Evolutionary conservation across 129 eudicot genomes (phyloP).

Genomic region (Saussurea involucrata): DNA sequence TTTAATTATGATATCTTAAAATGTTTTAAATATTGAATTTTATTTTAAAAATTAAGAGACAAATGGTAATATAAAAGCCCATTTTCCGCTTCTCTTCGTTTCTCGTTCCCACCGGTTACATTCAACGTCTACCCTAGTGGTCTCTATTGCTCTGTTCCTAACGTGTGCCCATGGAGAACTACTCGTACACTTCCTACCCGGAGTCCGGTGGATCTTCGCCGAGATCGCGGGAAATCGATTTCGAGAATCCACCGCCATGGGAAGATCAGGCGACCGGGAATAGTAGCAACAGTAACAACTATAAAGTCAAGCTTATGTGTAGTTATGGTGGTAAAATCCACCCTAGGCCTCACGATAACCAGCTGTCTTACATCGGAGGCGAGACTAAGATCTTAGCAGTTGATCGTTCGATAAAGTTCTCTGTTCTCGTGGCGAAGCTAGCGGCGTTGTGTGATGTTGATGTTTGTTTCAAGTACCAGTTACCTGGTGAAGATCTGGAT

Average conservation of each 20-base stretch:
- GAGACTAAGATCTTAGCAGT: slow-evolving; percentile 83
- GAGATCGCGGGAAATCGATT: slow-evolving; percentile 86
- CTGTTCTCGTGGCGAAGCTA: slow-evolving; percentile 41
- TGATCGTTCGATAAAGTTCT: slow-evolving; percentile 57
- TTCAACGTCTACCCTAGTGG: background rate
- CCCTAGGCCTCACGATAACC: slow-evolving; percentile 85
- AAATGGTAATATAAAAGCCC: slow-evolving; percentile 19
- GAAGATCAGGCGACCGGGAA: slow-evolving; percentile 47
- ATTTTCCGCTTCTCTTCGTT: slow-evolving; percentile 25
- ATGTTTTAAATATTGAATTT: background rate
- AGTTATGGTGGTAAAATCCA: slow-evolving; percentile 95
- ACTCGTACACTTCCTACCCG: slow-evolving; percentile 71
- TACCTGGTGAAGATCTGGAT: slow-evolving; percentile 93
- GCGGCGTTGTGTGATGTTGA: slow-evolving; percentile 43
- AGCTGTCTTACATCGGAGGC: slow-evolving; percentile 74
- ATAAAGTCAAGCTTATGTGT: slow-evolving; percentile 83
- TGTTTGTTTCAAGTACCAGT: slow-evolving; percentile 74
- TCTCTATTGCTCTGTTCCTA: slow-evolving; percentile 4
- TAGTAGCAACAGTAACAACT: slow-evolving; percentile 26
- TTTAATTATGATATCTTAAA: no score
- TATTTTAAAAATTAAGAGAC: background rate
- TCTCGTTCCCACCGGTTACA: slow-evolving; percentile 15
- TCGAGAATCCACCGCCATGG: slow-evolving; percentile 85
- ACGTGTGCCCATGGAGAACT: slow-evolving; percentile 62
- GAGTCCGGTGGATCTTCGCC: slow-evolving; percentile 97